Percentiles rank a stretch among this genome's conserved stretches.
These are phyloP conservation scores for Colletotrichum tanaceti DNA, from an alignment of 2,329 filamentous ascomycete species.

Conservation along the genomic window DNA sequence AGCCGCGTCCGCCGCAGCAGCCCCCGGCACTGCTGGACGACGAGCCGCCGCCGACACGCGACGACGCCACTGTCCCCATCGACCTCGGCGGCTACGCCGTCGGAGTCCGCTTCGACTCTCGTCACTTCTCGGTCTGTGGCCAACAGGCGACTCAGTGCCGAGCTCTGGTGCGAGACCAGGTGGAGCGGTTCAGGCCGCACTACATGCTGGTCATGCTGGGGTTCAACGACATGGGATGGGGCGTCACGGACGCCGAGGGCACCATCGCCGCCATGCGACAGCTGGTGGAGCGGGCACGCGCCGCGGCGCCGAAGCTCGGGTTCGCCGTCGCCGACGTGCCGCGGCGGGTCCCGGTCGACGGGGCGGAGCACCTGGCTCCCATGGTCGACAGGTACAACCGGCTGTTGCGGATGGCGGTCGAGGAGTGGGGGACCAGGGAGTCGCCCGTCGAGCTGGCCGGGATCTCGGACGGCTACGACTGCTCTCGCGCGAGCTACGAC, in stretches of 20 bases:
- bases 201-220: slow-evolving; percentile 50
- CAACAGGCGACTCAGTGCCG: slow-evolving; percentile 48
- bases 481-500: slow-evolving; percentile 51
- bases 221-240: slow-evolving; percentile 52
- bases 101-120: slow-evolving; percentile 46
- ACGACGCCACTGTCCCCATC: neutral
- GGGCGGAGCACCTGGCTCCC: slow-evolving; percentile 44
- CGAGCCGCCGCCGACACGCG: slow-evolving; percentile 19
- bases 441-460: slow-evolving; percentile 50
- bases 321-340: slow-evolving; percentile 49
- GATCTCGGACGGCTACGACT: slow-evolving; percentile 48
- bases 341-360: slow-evolving; percentile 43
- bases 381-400: slow-evolving; percentile 46
- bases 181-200: slow-evolving; percentile 48
- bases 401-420: slow-evolving; percentile 43
- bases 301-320: slow-evolving; percentile 45
- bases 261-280: slow-evolving; percentile 43
- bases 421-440: slow-evolving; percentile 43
- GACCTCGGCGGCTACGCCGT: slow-evolving; percentile 48
- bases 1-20: slow-evolving; percentile 27
- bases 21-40: slow-evolving; percentile 36
- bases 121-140: slow-evolving; percentile 52
- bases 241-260: slow-evolving; percentile 40
- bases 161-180: slow-evolving; percentile 45
- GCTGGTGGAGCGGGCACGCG: slow-evolving; percentile 48